Evolutionary conservation across 23 red algal species (phyloP).

Genomic region (Gracilaria gracilis): DNA sequence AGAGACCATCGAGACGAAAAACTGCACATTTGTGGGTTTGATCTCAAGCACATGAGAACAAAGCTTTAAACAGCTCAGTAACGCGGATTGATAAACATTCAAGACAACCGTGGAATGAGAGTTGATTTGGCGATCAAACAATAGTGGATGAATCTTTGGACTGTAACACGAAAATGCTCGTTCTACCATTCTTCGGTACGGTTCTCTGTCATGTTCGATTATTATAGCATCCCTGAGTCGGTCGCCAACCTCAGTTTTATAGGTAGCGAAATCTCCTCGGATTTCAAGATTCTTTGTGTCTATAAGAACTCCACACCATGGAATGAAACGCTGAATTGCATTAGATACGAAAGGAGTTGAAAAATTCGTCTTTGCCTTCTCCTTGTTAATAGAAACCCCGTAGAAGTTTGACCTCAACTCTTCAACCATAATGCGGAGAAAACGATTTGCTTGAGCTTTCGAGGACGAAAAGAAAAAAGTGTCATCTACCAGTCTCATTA

Average conservation of each 20-base stretch:
- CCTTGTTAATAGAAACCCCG: constrained; percentile 54
- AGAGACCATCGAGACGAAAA: constrained; percentile 26
- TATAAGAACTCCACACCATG: constrained; percentile 68
- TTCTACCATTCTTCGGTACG: constrained; percentile 10
- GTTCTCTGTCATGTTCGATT: constrained; percentile 38
- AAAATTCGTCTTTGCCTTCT: constrained; percentile 66
- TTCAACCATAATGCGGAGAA: constrained; percentile 49
- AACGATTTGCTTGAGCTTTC: constrained; percentile 15
- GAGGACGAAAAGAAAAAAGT: constrained; percentile 42
- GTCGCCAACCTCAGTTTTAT: constrained; percentile 14
- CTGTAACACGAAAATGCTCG: constrained; percentile 51
- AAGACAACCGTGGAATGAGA: constrained; percentile 52
- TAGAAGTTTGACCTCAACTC: constrained; percentile 35
- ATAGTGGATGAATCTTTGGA: constrained; percentile 62
- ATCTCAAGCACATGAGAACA: constrained; percentile 36
- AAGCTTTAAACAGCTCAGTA: constrained; percentile 52
- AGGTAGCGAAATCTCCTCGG: constrained; percentile 48
- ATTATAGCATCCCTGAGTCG: constrained; percentile 44
- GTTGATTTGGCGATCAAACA: constrained; percentile 67
- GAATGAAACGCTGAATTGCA: constrained; percentile 4
- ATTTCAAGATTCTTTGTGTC: constrained; percentile 48
- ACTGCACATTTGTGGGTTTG: not conserved
- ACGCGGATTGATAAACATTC: constrained; percentile 71
- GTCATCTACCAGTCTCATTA: constrained; percentile 74
- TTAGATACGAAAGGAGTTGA: not conserved